phyloP scores from a whole-genome alignment of 176 grass and related monocot genomes.

The Carex myosuroides region DNA sequence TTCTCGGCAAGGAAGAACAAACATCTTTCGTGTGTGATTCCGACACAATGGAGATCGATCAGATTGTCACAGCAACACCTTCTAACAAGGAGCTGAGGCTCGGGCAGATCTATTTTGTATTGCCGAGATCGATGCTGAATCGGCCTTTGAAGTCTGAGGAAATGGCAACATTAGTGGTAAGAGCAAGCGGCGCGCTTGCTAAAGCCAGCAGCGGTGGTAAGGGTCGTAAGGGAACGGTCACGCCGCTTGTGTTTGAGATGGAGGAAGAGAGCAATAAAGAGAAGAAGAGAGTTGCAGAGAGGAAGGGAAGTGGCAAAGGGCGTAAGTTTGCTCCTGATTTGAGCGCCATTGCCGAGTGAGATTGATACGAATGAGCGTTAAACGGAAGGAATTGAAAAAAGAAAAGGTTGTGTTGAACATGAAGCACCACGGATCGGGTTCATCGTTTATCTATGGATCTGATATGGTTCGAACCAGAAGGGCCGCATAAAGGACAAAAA shows the following conservation, averaged over 20 bases:
- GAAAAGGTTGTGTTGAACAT: background rate
- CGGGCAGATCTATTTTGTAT: slow-evolving; percentile 89
- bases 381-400: background rate
- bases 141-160: slow-evolving; percentile 45
- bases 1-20: slow-evolving; percentile 31
- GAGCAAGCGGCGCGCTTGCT: slow-evolving; percentile 46
- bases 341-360: slow-evolving; percentile 49
- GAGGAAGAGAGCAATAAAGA: slow-evolving; percentile 20
- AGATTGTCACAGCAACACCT: slow-evolving; percentile 17
- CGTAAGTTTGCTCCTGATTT: slow-evolving; percentile 55
- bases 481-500: too few species aligned
- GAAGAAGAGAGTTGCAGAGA: background rate
- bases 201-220: slow-evolving; percentile 18
- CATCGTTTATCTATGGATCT: background rate
- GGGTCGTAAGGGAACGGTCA: slow-evolving; percentile 32
- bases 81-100: slow-evolving; percentile 34
- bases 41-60: slow-evolving; percentile 65
- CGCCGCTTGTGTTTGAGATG: slow-evolving; percentile 54
- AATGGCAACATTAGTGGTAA: slow-evolving; percentile 54
- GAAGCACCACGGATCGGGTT: background rate
- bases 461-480: background rate
- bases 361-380: slow-evolving; percentile 10
- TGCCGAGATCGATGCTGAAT: slow-evolving; percentile 43
- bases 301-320: slow-evolving; percentile 13
- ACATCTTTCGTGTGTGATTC: slow-evolving; percentile 76